A percentile compares a stretch with the other conserved stretches of the same genome.
Evolutionary conservation across 768 basidiomycete genomes (phyloP).

Genomic region (Tulasnella sp.): DNA sequence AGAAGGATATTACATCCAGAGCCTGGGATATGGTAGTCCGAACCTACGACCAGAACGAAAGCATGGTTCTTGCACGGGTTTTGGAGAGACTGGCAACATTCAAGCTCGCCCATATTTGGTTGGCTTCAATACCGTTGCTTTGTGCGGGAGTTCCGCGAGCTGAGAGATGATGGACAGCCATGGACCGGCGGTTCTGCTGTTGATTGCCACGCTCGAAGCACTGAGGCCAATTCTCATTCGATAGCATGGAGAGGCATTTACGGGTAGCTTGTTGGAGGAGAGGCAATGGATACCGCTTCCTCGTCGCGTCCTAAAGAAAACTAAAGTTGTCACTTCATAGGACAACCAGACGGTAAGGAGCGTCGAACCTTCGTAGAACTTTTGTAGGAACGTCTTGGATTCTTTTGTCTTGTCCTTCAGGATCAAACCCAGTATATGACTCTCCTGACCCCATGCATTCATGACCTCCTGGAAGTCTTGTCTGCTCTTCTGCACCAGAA

Average conservation of each 20-base stretch:
- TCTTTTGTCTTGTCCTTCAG: constrained; percentile 39
- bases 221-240: background rate
- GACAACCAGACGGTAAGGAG: background rate
- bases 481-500: constrained; percentile 71
- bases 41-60: too few relatives aligned
- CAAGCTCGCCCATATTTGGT: too few relatives aligned
- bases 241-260: background rate
- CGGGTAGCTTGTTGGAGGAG: constrained; percentile 15
- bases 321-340: background rate
- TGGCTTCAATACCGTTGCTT: too few relatives aligned
- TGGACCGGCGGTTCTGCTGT: too few relatives aligned
- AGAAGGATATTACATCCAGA: too few relatives aligned
- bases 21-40: too few relatives aligned
- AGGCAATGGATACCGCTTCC: constrained; percentile 54
- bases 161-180: too few relatives aligned
- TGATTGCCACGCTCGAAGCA: too few relatives aligned
- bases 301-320: constrained; percentile 56
- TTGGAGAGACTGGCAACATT: too few relatives aligned
- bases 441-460: constrained; percentile 87
- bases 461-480: constrained; percentile 91
- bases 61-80: too few relatives aligned
- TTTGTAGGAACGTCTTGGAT: constrained; percentile 61
- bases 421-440: constrained; percentile 66
- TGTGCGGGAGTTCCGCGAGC: too few relatives aligned
- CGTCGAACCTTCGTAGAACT: constrained; percentile 71